Percentiles rank a stretch among this genome's conserved stretches.
phyloP scores from a whole-genome alignment of 345 rosid genomes.

The Aquilaria malaccensis region DNA sequence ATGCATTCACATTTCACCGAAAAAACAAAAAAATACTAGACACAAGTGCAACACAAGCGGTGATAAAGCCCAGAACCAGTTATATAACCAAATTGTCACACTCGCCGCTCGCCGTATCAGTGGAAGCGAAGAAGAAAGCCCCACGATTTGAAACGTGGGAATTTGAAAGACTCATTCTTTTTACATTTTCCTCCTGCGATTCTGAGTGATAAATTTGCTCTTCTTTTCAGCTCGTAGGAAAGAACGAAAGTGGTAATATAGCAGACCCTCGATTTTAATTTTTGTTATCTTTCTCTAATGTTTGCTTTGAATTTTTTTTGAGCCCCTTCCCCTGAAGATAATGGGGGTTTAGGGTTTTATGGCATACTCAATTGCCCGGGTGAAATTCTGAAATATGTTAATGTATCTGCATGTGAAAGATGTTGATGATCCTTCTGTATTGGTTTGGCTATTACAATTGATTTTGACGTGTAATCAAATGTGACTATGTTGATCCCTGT shows the following conservation, averaged over 20 bases:
- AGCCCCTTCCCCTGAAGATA: neutral
- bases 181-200: neutral
- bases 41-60: too few species aligned
- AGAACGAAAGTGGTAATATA: neutral
- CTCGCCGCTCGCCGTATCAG: too few species aligned
- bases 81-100: too few species aligned
- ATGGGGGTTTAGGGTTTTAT: conserved; percentile 6
- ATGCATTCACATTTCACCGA: too few species aligned
- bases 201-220: neutral
- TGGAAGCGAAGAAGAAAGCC: too few species aligned
- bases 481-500: neutral
- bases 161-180: neutral
- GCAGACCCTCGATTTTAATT: neutral
- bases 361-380: neutral
- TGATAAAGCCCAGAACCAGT: too few species aligned
- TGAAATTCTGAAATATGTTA: too few species aligned
- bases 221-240: neutral
- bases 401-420: too few species aligned
- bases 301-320: conserved; percentile 5
- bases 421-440: neutral
- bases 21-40: too few species aligned
- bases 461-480: neutral
- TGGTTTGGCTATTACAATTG: neutral
- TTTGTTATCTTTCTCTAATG: neutral
- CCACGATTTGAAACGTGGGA: too few species aligned